A percentile compares a stretch with the other conserved stretches of the same genome.
These are phyloP conservation scores for Akanthomyces muscarius DNA, from an alignment of 2,329 filamentous ascomycete genomes.

Conservation along the genomic window DNA sequence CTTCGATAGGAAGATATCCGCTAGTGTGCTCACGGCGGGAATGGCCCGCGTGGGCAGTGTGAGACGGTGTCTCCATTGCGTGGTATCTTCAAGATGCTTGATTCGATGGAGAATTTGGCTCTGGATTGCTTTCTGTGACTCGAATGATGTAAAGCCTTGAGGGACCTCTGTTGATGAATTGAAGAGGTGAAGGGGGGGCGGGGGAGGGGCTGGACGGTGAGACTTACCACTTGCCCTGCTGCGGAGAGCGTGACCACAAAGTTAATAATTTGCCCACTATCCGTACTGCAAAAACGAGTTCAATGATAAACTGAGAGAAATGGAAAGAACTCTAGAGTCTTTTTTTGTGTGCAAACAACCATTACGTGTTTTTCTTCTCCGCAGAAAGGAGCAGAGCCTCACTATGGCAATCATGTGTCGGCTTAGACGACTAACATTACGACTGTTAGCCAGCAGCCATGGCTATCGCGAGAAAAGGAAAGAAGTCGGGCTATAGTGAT, in stretches of 20 bases:
- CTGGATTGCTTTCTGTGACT: not conserved
- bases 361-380: no score
- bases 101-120: not conserved
- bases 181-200: not conserved
- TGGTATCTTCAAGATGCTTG: not conserved
- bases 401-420: no score
- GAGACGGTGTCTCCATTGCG: conserved; percentile 9
- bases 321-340: no score
- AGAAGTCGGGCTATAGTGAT: no score
- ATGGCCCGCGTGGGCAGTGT: conserved; percentile 30
- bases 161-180: not conserved
- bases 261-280: not conserved
- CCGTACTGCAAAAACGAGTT: not conserved
- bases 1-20: conserved; percentile 62
- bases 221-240: not conserved
- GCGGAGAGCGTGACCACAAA: not conserved
- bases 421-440: no score
- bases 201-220: conserved; percentile 1
- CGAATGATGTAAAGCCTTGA: not conserved
- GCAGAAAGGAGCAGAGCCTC: no score
- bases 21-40: conserved; percentile 34
- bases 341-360: no score
- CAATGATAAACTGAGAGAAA: no score
- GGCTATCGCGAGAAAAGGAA: no score
- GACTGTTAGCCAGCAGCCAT: no score